Evolutionary conservation across 805 yeast species (phyloP), one percentile per base, ranked within the genome.

Genomic region (Kodamaea nitidulidarum): DNA sequence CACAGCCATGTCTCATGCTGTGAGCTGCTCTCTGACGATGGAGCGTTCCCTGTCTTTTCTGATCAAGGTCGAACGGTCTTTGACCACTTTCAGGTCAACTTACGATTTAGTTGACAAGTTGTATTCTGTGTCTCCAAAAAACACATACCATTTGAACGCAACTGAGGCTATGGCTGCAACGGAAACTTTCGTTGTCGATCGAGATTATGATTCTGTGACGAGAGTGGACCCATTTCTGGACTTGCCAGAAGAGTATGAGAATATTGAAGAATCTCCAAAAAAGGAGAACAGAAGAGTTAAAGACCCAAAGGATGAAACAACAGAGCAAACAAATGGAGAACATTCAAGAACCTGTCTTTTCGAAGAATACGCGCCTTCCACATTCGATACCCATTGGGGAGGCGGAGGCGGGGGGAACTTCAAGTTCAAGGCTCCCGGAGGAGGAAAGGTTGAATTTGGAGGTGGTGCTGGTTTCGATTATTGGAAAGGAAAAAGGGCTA

Each of bases 81-180:
- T 35, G 24, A 26, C 41, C 14, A 22, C 38, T 1, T 36, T 14
- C 27, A 29, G 18, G 10, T 30, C 32, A 12, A 30, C 32, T 12
- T 31, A 37, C 30, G 48, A 51, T 14, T 40, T 62, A 36, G 58
- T 61, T n/a, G 71, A 67, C 35, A 59, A 56, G 38, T 46, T 65
- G 20, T 67, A 64, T 42, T 61, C 71, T 1, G 65, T 67, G 4
- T 64, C 70, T 2, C 73, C 73, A 0, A 63, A 54, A 35, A 65
- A 67, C 41, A 66, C 73, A 0, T 56, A 53, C 38, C 64, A 67
- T 46, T 48, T 63, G 30, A 52, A 60, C 34, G 49, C 50, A 15
- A 60, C 55, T 11, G 50, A 54, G 9, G 59, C 60, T 4, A 44
- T 47, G 24, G 60, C 60, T n/a, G 45, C 51, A 7, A 37, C 48